These are phyloP conservation scores for Saccharomyces eubayanus DNA, from an alignment of 805 yeast genomes.

Conservation along the genomic window DNA sequence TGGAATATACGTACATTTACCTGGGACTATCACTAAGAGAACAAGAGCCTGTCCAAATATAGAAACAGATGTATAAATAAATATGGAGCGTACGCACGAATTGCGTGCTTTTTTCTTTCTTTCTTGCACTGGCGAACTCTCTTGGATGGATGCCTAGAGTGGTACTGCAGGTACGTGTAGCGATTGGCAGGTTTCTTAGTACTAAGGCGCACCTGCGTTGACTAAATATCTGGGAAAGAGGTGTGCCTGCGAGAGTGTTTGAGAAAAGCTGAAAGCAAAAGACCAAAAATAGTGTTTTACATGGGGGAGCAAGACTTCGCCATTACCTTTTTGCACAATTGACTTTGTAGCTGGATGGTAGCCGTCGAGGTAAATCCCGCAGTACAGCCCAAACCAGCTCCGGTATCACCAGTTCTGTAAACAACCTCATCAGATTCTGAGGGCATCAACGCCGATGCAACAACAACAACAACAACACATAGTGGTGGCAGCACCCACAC, in stretches of 20 bases:
- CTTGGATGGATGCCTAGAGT: neutral
- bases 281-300: neutral
- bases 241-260: neutral
- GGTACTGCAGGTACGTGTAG: neutral
- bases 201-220: neutral
- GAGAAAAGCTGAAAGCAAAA: neutral
- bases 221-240: neutral
- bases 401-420: neutral
- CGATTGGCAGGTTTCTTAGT: neutral
- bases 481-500: neutral
- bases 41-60: neutral
- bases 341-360: neutral
- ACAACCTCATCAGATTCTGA: neutral
- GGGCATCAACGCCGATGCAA: neutral
- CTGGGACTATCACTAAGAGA: neutral
- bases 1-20: neutral
- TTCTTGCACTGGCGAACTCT: neutral
- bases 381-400: neutral
- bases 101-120: neutral
- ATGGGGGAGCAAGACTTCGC: neutral
- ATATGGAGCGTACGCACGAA: neutral
- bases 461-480: neutral
- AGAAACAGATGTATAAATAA: neutral
- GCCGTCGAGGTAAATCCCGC: neutral
- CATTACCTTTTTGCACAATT: neutral